Base-by-base conservation (phyloP, 163 green algal species). In the Volvox carteri region DNA sequence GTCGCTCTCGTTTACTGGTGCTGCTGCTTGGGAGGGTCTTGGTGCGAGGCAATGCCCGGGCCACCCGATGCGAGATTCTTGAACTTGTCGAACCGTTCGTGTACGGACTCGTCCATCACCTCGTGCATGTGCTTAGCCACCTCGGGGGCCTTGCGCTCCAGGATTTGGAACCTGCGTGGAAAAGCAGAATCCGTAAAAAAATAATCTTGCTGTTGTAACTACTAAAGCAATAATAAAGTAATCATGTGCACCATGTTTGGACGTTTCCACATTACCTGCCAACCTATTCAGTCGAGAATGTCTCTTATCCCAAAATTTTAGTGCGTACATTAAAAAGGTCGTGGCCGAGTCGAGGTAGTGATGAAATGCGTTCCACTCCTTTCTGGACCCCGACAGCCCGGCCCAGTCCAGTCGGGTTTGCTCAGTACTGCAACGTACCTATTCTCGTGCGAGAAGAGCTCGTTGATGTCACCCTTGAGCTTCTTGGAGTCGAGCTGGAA, bases 401-500 rank as follows among this genome's bases (percentile, higher is more conserved):
- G n/a, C n/a, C n/a, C n/a, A n/a, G n/a, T n/a, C n/a, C n/a, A n/a
- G n/a, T n/a, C n/a, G n/a, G n/a, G n/a, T n/a, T n/a, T n/a, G n/a
- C n/a, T n/a, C n/a, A n/a, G n/a, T n/a, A n/a, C n/a, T n/a, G n/a
- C 11, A 46, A 54, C 39, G 9, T 41, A 78, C 30, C 46, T 44
- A 88, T 94, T 94, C 88, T 96, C 91, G n/a, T 86, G 75, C n/a
- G 80, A 54, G 48, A 96, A 81, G 48, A 94, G 91, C 16, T 93
- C 72, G 77, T 93, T 90, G 67, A 95, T 79, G 28, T 90, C 83
- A n/a, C 86, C 90, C 91, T 95, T 95, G 54, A 94, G 52, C 81
- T 89, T 91, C 92, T 93, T 95, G 67, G 33, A 80, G 87, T 96
- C 93, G n/a, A 96, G 91, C 79, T 84, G 58, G 76, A 92, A 89